These are phyloP conservation scores for Xerocomus brunneocitrinus DNA, from an alignment of 768 basidiomycete species.

Conservation along the genomic window DNA sequence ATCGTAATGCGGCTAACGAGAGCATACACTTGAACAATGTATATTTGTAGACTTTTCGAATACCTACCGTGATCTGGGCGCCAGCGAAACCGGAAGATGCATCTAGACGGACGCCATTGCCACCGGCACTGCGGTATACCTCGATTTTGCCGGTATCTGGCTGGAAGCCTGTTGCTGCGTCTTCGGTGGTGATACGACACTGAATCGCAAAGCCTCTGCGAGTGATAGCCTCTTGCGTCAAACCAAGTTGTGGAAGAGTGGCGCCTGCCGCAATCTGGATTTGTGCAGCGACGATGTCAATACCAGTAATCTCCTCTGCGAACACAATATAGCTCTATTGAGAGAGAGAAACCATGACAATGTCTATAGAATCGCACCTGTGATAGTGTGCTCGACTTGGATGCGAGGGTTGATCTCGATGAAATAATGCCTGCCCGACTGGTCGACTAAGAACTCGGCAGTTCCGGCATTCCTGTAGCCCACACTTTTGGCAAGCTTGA, in stretches of 20 bases:
- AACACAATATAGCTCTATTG: not conserved
- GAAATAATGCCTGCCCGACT: conserved; percentile 95
- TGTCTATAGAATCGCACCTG: conserved; percentile 49
- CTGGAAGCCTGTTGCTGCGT: conserved; percentile 88
- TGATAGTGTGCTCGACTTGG: conserved; percentile 99
- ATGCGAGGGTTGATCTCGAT: conserved; percentile 99
- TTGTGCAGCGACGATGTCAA: conserved; percentile 98
- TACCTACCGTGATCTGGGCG: conserved; percentile 90
- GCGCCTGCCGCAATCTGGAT: conserved; percentile 99
- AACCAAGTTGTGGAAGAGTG: conserved; percentile 88
- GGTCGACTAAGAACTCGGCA: conserved; percentile 97
- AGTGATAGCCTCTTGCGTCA: conserved; percentile 92
- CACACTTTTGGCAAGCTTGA: conserved; percentile 91
- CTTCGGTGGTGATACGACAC: conserved; percentile 97
- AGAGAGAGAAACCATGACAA: not conserved
- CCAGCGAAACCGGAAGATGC: conserved; percentile 97
- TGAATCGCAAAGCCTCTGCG: conserved; percentile 98
- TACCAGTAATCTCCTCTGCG: conserved; percentile 97
- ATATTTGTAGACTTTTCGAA: not conserved
- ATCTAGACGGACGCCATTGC: conserved; percentile 96
- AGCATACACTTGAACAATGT: conserved; percentile 1
- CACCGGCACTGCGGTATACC: conserved; percentile 97
- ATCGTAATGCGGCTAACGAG: conserved; percentile 88
- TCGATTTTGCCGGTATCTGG: conserved; percentile 99
- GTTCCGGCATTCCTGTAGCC: conserved; percentile 97